Percentiles rank a stretch among this genome's conserved stretches.
Evolutionary conservation across 2,329 filamentous ascomycete genomes (phyloP).

Genomic region (Aaosphaeria arxii): DNA sequence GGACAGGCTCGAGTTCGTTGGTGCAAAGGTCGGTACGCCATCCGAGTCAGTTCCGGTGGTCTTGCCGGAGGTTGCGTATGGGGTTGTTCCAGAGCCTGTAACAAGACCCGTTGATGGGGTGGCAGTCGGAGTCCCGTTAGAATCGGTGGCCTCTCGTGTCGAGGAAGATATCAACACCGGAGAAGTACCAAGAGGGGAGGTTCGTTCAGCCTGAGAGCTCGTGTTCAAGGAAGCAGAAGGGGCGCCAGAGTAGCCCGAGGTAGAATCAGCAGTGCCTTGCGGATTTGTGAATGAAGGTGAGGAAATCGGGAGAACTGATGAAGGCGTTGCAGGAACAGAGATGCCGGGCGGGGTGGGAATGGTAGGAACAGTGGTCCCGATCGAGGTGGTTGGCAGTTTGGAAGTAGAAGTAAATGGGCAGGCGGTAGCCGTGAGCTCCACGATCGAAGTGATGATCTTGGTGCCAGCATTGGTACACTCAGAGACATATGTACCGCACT

Average conservation of each 20-base stretch:
- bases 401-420: conserved; percentile 36
- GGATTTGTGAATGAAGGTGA: too few species aligned
- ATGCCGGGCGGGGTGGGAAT: too few species aligned
- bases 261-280: neutral
- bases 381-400: too few species aligned
- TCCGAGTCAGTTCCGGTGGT: neutral
- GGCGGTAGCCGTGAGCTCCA: conserved; percentile 37
- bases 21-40: neutral
- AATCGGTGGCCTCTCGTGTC: too few species aligned
- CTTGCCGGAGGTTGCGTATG: neutral
- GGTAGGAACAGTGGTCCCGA: too few species aligned
- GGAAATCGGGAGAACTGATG: too few species aligned
- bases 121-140: too few species aligned
- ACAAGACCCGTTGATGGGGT: too few species aligned
- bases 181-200: too few species aligned
- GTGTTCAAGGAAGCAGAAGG: neutral
- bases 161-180: too few species aligned
- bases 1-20: neutral
- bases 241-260: neutral
- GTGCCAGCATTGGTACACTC: conserved; percentile 29
- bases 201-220: neutral
- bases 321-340: too few species aligned
- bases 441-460: conserved; percentile 30
- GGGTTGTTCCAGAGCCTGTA: neutral
- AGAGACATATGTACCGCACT: conserved; percentile 31